Conservation (phyloP, 495 filamentous ascomycete species). For the Aspergillus campestris region DNA sequence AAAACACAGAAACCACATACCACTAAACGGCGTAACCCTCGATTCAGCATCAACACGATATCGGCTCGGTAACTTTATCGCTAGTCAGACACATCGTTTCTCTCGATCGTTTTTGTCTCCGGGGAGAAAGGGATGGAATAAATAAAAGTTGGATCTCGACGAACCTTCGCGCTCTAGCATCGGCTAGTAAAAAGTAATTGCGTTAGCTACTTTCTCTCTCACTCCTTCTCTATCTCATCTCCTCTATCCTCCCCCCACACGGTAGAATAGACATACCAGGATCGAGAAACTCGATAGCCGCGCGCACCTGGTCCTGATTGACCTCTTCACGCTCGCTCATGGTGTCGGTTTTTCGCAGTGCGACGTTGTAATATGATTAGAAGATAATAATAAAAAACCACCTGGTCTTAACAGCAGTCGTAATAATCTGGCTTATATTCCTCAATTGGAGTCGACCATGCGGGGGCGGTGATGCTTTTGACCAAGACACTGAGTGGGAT, state of each 20-base stretch:
- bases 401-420: too few relatives aligned
- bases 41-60: slow-evolving; percentile 88
- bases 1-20: slow-evolving; percentile 25
- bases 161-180: slow-evolving; percentile 52
- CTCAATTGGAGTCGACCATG: neutral
- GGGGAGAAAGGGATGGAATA: neutral
- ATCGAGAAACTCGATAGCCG: slow-evolving; percentile 78
- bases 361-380: too few relatives aligned
- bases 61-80: slow-evolving; percentile 62
- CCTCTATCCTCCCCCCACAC: too few relatives aligned
- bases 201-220: slow-evolving; percentile 12
- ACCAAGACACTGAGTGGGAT: slow-evolving; percentile 13
- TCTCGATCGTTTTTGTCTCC: neutral
- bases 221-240: too few relatives aligned
- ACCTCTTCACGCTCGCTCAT: slow-evolving; percentile 83
- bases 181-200: slow-evolving; percentile 20
- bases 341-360: slow-evolving; percentile 6
- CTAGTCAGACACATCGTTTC: slow-evolving; percentile 10
- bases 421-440: too few relatives aligned
- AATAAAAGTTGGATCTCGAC: slow-evolving; percentile 8
- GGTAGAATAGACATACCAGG: slow-evolving; percentile 52
- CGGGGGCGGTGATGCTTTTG: neutral
- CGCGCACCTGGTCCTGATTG: slow-evolving; percentile 68
- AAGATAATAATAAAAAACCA: too few relatives aligned
- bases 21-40: slow-evolving; percentile 62